phyloP scores from a whole-genome alignment of 2,329 filamentous ascomycete species.

The Aspergillus flavus region DNA sequence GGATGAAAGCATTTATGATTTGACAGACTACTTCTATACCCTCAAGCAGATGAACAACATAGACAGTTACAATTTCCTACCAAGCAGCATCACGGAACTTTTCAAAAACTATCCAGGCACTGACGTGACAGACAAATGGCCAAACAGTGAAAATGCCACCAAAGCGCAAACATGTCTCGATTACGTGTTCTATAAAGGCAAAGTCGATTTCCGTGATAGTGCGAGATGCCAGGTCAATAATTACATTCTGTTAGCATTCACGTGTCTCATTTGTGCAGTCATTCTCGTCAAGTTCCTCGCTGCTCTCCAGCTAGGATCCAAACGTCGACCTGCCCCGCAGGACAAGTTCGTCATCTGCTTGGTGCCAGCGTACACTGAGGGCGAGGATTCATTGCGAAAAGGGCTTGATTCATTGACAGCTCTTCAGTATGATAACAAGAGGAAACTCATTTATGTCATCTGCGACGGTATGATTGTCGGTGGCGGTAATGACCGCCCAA shows the following conservation, averaged over 20 bases:
- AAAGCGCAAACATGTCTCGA: slow-evolving; percentile 81
- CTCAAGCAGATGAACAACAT: slow-evolving; percentile 59
- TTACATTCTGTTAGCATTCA: slow-evolving; percentile 84
- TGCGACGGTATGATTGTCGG: slow-evolving; percentile 98
- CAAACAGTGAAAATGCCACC: slow-evolving; percentile 52
- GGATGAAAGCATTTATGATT: slow-evolving; percentile 76
- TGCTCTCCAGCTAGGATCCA: slow-evolving; percentile 89
- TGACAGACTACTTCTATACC: slow-evolving; percentile 90
- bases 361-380: slow-evolving; percentile 96
- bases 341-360: slow-evolving; percentile 99
- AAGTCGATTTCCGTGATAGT: slow-evolving; percentile 78
- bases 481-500: slow-evolving; percentile 92
- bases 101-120: slow-evolving; percentile 76
- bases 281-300: slow-evolving; percentile 88
- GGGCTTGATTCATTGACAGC: slow-evolving; percentile 93
- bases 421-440: slow-evolving; percentile 95
- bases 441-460: slow-evolving; percentile 93
- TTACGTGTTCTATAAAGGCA: slow-evolving; percentile 80
- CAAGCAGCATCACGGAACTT: slow-evolving; percentile 65
- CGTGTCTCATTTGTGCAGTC: slow-evolving; percentile 78
- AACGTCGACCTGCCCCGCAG: slow-evolving; percentile 83
- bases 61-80: slow-evolving; percentile 70
- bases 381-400: slow-evolving; percentile 90
- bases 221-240: slow-evolving; percentile 84
- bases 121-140: slow-evolving; percentile 72